Evolutionary conservation across 78 protist genomes (phyloP).

Genomic region (Mastigamoeba balamuthi): DNA sequence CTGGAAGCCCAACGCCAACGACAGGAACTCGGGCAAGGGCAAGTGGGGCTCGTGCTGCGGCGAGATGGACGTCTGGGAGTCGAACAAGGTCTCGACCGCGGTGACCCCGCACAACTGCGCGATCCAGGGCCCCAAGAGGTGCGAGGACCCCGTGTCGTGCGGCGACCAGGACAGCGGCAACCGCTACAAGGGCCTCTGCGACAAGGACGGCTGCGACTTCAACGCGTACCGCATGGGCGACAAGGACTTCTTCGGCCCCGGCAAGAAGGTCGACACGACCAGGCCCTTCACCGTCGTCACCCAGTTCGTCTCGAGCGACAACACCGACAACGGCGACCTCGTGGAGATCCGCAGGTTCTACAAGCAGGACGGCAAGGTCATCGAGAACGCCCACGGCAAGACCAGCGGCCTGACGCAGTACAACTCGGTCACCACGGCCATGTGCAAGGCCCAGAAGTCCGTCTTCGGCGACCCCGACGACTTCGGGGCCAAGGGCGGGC

Average conservation of each 20-base stretch:
- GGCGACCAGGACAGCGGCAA: conserved; percentile 17
- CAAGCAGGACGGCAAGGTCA: conserved; percentile 32
- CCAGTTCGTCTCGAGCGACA: conserved; percentile 51
- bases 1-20: too few relatives aligned
- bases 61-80: conserved; percentile 71
- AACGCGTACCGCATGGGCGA: conserved; percentile 57
- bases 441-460: conserved; percentile 19
- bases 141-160: conserved; percentile 13
- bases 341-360: conserved; percentile 45
- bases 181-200: conserved; percentile 42
- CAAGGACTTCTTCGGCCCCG: conserved; percentile 32
- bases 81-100: conserved; percentile 44
- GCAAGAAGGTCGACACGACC: conserved; percentile 27
- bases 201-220: conserved; percentile 60
- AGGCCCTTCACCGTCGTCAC: conserved; percentile 48
- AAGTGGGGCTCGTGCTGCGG: conserved; percentile 44
- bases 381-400: conserved; percentile 1
- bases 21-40: conserved; percentile 34
- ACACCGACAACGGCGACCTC: conserved; percentile 32
- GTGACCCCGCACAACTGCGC: conserved; percentile 54
- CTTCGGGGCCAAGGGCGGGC: conserved; percentile 48
- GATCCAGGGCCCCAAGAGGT: neutral
- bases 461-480: conserved; percentile 17
- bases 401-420: conserved; percentile 1
- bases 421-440: conserved; percentile 13